phyloP scores from a whole-genome alignment of 1,139 yeast genomes.

The Kazachstania sp. region DNA sequence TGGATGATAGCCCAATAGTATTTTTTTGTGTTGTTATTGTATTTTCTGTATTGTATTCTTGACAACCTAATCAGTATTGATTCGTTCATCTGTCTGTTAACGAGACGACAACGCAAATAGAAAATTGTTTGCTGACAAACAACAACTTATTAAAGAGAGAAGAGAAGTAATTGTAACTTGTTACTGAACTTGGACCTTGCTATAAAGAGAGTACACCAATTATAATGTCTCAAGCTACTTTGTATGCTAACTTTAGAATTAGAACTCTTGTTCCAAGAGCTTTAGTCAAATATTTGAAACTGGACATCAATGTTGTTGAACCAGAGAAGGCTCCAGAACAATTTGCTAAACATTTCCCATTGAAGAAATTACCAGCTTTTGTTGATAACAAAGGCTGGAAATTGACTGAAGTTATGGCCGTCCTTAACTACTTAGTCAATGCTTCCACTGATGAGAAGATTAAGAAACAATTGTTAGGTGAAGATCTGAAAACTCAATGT shows the following conservation, averaged over 20 bases:
- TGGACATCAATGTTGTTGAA: slow-evolving; percentile 56
- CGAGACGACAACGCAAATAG: no score
- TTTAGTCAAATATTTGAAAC: slow-evolving; percentile 58
- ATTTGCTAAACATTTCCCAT: slow-evolving; percentile 55
- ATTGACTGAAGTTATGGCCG: slow-evolving; percentile 72
- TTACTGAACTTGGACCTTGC: no score
- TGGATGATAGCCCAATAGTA: no score
- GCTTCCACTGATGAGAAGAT: slow-evolving; percentile 23
- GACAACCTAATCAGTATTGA: no score
- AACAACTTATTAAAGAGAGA: no score
- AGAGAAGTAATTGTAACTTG: no score
- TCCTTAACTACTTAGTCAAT: slow-evolving; percentile 38
- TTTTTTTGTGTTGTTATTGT: no score
- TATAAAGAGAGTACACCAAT: not conserved
- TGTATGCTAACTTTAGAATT: slow-evolving; percentile 44
- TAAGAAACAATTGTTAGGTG: slow-evolving; percentile 44
- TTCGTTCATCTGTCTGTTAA: no score
- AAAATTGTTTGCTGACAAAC: no score
- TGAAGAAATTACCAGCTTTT: slow-evolving; percentile 68
- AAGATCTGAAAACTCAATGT: slow-evolving; percentile 54
- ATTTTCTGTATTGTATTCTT: no score
- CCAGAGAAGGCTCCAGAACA: slow-evolving; percentile 38
- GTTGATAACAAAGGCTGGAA: slow-evolving; percentile 72
- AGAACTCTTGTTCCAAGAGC: slow-evolving; percentile 50
- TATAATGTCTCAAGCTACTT: slow-evolving; percentile 64